phyloP scores from a whole-genome alignment of 2,329 filamentous ascomycete species.

The Colletotrichum spinosum region DNA sequence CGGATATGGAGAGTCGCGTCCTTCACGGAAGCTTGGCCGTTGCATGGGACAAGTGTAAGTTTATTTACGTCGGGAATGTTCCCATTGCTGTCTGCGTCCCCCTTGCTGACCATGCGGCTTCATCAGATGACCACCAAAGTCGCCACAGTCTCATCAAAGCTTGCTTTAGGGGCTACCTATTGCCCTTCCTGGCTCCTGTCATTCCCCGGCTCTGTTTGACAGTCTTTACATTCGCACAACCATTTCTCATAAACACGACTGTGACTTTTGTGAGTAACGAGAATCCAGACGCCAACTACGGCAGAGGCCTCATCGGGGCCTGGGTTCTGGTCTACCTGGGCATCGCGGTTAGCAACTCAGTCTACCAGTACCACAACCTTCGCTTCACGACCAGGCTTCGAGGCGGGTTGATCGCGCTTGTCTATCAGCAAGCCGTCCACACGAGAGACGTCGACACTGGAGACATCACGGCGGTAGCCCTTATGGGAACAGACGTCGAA shows the following conservation, averaged over 20 bases:
- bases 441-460: conserved; percentile 40
- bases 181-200: conserved; percentile 38
- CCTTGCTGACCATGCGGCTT: no score
- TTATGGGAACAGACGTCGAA: conserved; percentile 50
- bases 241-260: conserved; percentile 44
- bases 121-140: conserved; percentile 37
- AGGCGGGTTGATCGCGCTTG: conserved; percentile 41
- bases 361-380: conserved; percentile 42
- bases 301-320: conserved; percentile 45
- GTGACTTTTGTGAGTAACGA: conserved; percentile 39
- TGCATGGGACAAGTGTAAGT: conserved; percentile 39
- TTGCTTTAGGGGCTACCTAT: conserved; percentile 36
- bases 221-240: conserved; percentile 45
- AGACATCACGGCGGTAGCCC: conserved; percentile 44
- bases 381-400: conserved; percentile 41
- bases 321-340: conserved; percentile 47
- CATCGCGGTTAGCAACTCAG: conserved; percentile 42
- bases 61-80: no score
- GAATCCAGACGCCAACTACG: conserved; percentile 36
- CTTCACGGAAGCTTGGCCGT: conserved; percentile 1
- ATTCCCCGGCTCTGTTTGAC: conserved; percentile 43
- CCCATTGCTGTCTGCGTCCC: no score
- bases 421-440: conserved; percentile 42
- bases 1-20: neutral
- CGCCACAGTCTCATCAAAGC: conserved; percentile 34